phyloP scores from a whole-genome alignment of 108 stramenopile species.

The Cyclotella kingstonii region DNA sequence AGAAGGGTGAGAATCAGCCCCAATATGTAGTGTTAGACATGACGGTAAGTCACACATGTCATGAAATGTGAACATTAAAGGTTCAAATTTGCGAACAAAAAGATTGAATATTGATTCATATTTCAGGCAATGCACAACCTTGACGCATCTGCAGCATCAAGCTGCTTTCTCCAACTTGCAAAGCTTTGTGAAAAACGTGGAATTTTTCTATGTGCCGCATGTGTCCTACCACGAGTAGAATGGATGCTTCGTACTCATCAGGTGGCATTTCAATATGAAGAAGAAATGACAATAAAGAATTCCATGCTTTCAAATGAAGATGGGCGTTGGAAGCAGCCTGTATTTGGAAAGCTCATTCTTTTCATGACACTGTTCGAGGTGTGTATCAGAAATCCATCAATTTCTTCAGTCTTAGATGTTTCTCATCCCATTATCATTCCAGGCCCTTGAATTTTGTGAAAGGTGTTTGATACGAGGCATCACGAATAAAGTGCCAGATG shows the following conservation, averaged over 20 bases:
- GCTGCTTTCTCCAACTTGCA: conserved; percentile 77
- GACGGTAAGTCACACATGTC: conserved; percentile 13
- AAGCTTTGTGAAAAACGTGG: conserved; percentile 65
- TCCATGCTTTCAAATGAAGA: conserved; percentile 11
- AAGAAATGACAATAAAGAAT: conserved; percentile 51
- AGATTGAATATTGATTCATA: background rate
- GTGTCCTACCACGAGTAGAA: conserved; percentile 66
- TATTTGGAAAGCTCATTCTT: conserved; percentile 26
- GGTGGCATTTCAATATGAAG: conserved; percentile 51
- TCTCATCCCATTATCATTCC: no score
- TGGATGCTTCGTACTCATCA: conserved; percentile 82
- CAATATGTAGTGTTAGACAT: conserved; percentile 70
- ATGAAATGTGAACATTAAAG: background rate
- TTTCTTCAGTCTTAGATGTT: no score
- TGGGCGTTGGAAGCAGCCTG: background rate
- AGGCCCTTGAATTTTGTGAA: conserved; percentile 49
- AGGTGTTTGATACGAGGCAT: conserved; percentile 30
- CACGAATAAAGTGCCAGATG: conserved; percentile 5
- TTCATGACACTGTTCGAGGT: conserved; percentile 34
- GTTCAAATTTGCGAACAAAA: background rate
- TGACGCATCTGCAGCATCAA: conserved; percentile 75
- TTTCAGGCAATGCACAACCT: conserved; percentile 47
- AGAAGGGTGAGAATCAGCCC: conserved; percentile 32
- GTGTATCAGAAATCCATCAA: background rate
- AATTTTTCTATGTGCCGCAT: conserved; percentile 69